Conservation (phyloP, 2,329 filamentous ascomycete genomes). For the Zarea fungicola region DNA sequence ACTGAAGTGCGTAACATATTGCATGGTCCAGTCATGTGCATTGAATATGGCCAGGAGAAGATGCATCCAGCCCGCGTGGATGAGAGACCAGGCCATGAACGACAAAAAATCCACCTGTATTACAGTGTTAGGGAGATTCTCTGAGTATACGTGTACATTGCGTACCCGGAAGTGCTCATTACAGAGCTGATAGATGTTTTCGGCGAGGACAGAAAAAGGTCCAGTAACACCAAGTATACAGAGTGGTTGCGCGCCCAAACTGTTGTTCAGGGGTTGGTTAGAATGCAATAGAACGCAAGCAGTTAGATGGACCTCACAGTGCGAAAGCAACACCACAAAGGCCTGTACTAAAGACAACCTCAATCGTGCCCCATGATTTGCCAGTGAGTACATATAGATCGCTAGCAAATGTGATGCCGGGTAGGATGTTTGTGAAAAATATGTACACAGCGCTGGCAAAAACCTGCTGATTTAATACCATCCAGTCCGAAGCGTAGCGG, state of each 20-base stretch:
- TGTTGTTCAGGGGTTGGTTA: conserved; percentile 16
- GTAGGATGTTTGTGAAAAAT: conserved; percentile 62
- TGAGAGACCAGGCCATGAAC: conserved; percentile 63
- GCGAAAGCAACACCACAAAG: conserved; percentile 60
- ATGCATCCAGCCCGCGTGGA: conserved; percentile 62
- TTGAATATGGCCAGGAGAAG: conserved; percentile 60
- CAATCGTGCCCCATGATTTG: conserved; percentile 59
- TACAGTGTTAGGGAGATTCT: neutral
- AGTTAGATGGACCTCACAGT: conserved; percentile 35
- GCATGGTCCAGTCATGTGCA: conserved; percentile 66
- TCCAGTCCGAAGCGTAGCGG: conserved; percentile 50
- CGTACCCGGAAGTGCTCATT: conserved; percentile 47
- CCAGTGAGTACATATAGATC: conserved; percentile 59
- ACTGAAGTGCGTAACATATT: conserved; percentile 62
- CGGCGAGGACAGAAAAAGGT: conserved; percentile 61
- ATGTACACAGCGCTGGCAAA: conserved; percentile 60
- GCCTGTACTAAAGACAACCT: conserved; percentile 62
- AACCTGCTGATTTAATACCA: conserved; percentile 57
- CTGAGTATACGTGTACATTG: neutral
- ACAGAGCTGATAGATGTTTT: conserved; percentile 59
- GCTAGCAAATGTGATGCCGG: conserved; percentile 62
- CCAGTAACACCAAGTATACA: conserved; percentile 63
- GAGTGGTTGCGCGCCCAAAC: conserved; percentile 55
- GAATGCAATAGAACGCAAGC: neutral
- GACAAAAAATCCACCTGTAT: conserved; percentile 53